phyloP scores from a whole-genome alignment of 1,139 yeast species.

The Magnusiomyces suaveolens region DNA sequence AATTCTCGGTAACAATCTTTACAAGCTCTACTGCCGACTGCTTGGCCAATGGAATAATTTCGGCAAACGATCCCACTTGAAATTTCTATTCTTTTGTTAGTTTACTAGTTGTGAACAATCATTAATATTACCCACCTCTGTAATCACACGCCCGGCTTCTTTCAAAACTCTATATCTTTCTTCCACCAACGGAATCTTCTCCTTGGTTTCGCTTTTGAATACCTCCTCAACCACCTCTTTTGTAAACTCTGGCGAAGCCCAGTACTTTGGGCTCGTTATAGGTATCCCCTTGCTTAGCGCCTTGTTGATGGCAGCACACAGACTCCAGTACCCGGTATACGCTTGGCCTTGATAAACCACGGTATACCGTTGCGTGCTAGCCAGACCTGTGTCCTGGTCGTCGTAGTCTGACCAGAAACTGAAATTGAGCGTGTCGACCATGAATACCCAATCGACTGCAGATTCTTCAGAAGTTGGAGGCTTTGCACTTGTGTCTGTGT shows the following conservation, averaged over 20 bases:
- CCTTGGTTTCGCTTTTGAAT: conserved; percentile 29
- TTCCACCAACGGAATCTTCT: conserved; percentile 31
- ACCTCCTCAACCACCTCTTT: conserved; percentile 23
- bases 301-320: conserved; percentile 36
- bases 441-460: conserved; percentile 36
- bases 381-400: conserved; percentile 27
- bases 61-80: conserved; percentile 19
- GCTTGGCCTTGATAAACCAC: conserved; percentile 28
- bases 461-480: too few relatives aligned
- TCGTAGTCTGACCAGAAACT: conserved; percentile 37
- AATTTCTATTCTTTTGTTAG: conserved; percentile 15
- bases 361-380: conserved; percentile 28
- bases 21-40: conserved; percentile 31
- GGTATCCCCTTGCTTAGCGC: conserved; percentile 35
- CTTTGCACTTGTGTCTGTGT: too few relatives aligned
- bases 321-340: conserved; percentile 40
- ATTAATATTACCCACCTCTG: conserved; percentile 9
- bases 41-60: conserved; percentile 23
- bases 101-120: too few relatives aligned
- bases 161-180: conserved; percentile 30
- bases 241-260: conserved; percentile 28
- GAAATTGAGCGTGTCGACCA: conserved; percentile 36
- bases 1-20: conserved; percentile 22
- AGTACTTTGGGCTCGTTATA: conserved; percentile 32
- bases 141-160: conserved; percentile 32